Base-by-base conservation (phyloP, 192 early-diverging fungal genomes). In the Dissophora ornata region DNA sequence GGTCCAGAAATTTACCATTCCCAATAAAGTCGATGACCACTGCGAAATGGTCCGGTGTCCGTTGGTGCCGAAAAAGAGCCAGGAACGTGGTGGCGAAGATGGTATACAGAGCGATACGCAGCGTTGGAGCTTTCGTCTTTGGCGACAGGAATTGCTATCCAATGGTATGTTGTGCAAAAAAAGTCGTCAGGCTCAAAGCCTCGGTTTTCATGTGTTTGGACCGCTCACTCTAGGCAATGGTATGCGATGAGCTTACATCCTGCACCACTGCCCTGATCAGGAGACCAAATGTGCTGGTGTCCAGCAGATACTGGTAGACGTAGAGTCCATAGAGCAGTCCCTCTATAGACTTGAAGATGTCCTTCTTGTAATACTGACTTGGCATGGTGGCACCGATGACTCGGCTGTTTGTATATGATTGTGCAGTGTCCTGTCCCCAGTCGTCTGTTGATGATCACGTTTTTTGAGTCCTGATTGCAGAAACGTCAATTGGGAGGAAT, bases 21-120 rank as follows among this genome's bases (percentile, higher is more conserved):
- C 73, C 73, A 21, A 77, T 67, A 62, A 77, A 77, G 47, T 77
- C 73, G 28, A 77, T 77, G 16, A 77, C 51, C 0, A 67, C 53
- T 18, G 51, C 73, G 22, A 57, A 77, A 32, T 45, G 57, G 15
- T 47, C 63, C 6, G 73, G 73, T 22, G 36, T 18, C 28, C 59
- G 40, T 13, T 67, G 29, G 19, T 77, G 73, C 38, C 73, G 50
- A 11, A 77, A 22, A 19, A 77, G 18, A 4, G 48, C 59, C 3
- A 77, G 33, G 3, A 77, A 57, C 4, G 32, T 19, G 9, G 47
- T 53, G 1, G 46, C 58, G 7, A 67, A 21, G 18, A 77, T 36
- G 12, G 34, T 26, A 32, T 77, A 77, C 12, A 77, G 25, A 3
- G 65, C 64, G n/a, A 67, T 33, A 4, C 73, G 57, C 7, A 77